Evolutionary conservation across 345 rosid species (phyloP), one percentile per base, ranked within the genome.

Genomic region (Lepidium africanum): DNA sequence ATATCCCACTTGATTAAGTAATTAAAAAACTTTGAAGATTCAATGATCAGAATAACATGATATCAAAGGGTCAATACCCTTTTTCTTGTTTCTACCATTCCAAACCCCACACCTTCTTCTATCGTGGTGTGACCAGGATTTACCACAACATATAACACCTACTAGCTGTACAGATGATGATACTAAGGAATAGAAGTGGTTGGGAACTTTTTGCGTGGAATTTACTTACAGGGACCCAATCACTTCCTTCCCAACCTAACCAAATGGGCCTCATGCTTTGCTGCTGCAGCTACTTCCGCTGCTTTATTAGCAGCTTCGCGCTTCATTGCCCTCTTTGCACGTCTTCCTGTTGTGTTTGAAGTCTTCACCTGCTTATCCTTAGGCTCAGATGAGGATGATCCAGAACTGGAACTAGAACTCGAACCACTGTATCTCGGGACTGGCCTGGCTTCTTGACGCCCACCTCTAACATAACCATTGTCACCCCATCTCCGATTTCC

Each of bases 401-500:
- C 75, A 9, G 48, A 63, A 25, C 69, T 45, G 1, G 75, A 60
- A 51, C 46, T 42, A 4, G 96, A 80, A 23, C 65, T 1, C n/a
- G 68, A 50, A 33, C 69, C 47, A 15, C 11, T 71, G 70, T 54
- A 11, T 54, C 46, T 89, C 79, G 12, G 89, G 48, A 80, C 84
- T 7, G 96, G 97, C 69, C 93, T 85, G 11, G 93, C 97, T 86
- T 94, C 95, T 71, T 81, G 95, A 36, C 87, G 92, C 21, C 97
- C 99, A 1, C 86, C 82, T 70, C 96, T 84, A 35, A 94, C 97
- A 56, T 79, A 91, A 36, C 97, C 97, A 59, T 84, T 91, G 70
- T 85, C 91, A 35, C 99, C 99, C 97, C 96, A 91, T 62, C 96
- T 84, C 10, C 97, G 65, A 30, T 91, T 94, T n/a, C 97, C 96